Base-by-base conservation (phyloP, 345 rosid genomes). In the Draba incana region DNA sequence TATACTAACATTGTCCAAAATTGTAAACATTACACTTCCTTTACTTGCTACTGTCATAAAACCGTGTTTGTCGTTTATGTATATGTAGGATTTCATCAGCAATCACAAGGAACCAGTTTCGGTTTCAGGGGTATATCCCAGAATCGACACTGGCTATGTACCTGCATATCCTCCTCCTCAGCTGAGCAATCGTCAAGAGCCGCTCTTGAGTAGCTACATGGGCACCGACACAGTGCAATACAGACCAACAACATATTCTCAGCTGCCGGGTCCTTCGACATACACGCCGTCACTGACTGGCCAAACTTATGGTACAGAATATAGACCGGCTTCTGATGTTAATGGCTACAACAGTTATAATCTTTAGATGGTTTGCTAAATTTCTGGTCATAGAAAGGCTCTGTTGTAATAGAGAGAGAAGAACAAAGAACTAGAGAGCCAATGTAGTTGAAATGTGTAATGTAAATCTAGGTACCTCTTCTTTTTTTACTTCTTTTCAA, bases 131-230 rank as follows among this genome's bases (percentile, higher is more conserved):
- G 72, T 56, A 48, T 71, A 66, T 60, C 35, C 13, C 11, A 71
- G 76, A 55, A 54, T 37, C 3, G 80, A 76, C 54, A 9, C 60
- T 61, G 73, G 71, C 25, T 77, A 71, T 42, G 65, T 61, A 28
- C 77, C 80, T 31, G 52, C 69, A 39, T 77, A 77, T 31, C 79
- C 61, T 62, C 57, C 66, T 62, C 57, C 76, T 76, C 80, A 77
- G 69, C 53, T 71, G 47, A 48, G 59, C 31, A 66, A 57, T 46
- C 69, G 46, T 39, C 69, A 67, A 68, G 78, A 68, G 41, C 60
- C 74, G 1, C 64, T 75, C 41, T 20, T 69, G 3, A 68, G 64
- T 44, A 68, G 53, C 65, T 75, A 41, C 66, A 24, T 75, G 59
- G 66, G 66, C 65, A 24, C 74, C 3, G 79, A 75, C 65, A 35